Evolutionary conservation across 345 rosid genomes (phyloP), one percentile per base, ranked within the genome.

Genomic region (Syzygium aqueum): DNA sequence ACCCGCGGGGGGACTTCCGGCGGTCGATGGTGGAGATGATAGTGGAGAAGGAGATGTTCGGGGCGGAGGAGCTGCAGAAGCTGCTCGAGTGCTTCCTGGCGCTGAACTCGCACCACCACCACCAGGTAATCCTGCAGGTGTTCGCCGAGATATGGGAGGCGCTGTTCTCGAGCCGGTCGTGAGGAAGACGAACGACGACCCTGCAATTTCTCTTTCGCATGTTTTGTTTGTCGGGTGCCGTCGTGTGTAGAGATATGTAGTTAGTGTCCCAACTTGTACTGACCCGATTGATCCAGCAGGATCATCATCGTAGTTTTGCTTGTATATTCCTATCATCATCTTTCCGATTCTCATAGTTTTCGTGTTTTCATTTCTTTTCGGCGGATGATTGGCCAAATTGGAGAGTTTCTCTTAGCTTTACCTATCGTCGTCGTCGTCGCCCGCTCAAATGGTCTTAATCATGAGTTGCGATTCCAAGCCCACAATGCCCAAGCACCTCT

Each of bases 1-100:
- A 94, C 78, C 98, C 98, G 5, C 92, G 91, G 82, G 93, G 91
- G 25, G 98, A 96, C 88, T 96, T 96, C 77, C 92, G 94, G 90
- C 91, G 88, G 77, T 96, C 98, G 27, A 95, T 94, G 98, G 93
- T 94, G 91, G 97, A 96, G 94, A 96, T 96, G 98, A 96, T 96
- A 13, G 85, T 94, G 67, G 98, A 94, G 92, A 95, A 91, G 88
- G 94, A 94, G 90, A 91, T 96, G 87, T 95, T 94, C 86, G 91
- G 90, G 40, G 91, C 92, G 8, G 90, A 87, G 87, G 97, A 94
- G 53, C 87, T 96, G 30, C 95, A 96, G 88, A 86, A 94, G 86
- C 93, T 96, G 86, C 89, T 96, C 33, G 96, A 93, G 87, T 96
- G 98, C 89, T 96, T 96, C 87, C 88, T 96, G 40, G 89, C 93